Evolutionary conservation across 192 early-diverging fungal species (phyloP), one percentile per base, ranked within the genome.

Genomic region (Entomortierella parvispora): DNA sequence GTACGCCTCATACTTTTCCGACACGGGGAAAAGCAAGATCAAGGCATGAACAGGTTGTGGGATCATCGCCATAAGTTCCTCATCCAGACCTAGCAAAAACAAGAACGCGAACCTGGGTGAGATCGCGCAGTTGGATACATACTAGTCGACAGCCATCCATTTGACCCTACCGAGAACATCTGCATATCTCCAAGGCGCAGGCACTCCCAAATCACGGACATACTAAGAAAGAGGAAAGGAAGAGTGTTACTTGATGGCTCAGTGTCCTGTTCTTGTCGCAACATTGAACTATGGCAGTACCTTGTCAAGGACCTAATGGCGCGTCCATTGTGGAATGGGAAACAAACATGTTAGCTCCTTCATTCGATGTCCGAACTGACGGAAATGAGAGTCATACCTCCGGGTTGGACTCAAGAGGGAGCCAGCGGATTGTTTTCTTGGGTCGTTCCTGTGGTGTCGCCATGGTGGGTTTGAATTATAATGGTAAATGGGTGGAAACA

Each of bases 371-470:
- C 42, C 53, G 49, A 49, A 65, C 59, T 49, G 22, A 22, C 31
- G 29, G 18, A 15, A 44, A 17, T 9, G 5, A 29, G 0, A n/a
- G 37, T 1, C 26, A 3, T 71, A 93, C 93, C 31, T 94, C 89
- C 42, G 95, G 95, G 59, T 94, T 94, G 2, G 94, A 92, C 82
- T 97, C 95, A 42, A 97, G 88, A 7, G 95, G 94, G 14, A 95
- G 62, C 95, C 95, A 97, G 60, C 79, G 78, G 6, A 85, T 56
- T 62, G 81, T 84, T 31, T 68, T 66, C 56, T 82, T 82, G 8
- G 52, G 33, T 2, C 40, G 49, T 43, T 62, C 22, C n/a, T n/a
- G n/a, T n/a, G n/a, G n/a, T n/a, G n/a, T n/a, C n/a, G n/a, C n/a
- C n/a, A n/a, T n/a, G n/a, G n/a, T n/a, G n/a, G n/a, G n/a, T n/a